Percentiles rank a stretch among this genome's conserved stretches.
Evolutionary conservation across 306 rosid genomes (phyloP).

Genomic region (Echinosophora koreensis): DNA sequence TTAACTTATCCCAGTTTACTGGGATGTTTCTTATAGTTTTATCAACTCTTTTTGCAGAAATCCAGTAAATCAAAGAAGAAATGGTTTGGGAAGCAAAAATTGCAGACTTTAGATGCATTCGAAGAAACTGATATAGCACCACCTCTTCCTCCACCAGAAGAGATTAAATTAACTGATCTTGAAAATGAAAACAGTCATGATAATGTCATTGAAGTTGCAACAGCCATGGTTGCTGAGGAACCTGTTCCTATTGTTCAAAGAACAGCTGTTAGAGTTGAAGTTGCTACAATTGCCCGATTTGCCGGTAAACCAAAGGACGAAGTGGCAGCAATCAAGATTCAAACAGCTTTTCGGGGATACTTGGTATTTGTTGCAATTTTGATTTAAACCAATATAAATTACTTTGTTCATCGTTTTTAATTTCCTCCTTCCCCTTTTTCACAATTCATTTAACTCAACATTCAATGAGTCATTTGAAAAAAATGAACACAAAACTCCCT

Average conservation of each 20-base stretch:
- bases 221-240: slow-evolving; percentile 44
- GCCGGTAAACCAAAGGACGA: slow-evolving; percentile 78
- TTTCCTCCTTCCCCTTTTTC: background rate
- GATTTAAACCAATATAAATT: slow-evolving; percentile 9
- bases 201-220: slow-evolving; percentile 56
- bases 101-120: slow-evolving; percentile 55
- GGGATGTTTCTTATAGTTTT: slow-evolving; percentile 39
- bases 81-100: slow-evolving; percentile 95
- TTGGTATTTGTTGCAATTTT: slow-evolving; percentile 61
- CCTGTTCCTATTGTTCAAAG: slow-evolving; percentile 53
- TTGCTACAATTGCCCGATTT: slow-evolving; percentile 51
- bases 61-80: slow-evolving; percentile 85
- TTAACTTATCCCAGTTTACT: background rate
- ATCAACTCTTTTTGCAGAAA: slow-evolving; percentile 52
- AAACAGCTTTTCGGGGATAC: slow-evolving; percentile 93
- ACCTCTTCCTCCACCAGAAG: slow-evolving; percentile 68
- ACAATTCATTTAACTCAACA: background rate
- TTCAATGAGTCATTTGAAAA: background rate
- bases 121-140: slow-evolving; percentile 57
- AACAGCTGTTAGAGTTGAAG: slow-evolving; percentile 50
- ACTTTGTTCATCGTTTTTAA: slow-evolving; percentile 18
- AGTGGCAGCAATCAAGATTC: slow-evolving; percentile 87
- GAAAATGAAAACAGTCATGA: slow-evolving; percentile 62
- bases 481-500: background rate
- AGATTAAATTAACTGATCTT: slow-evolving; percentile 57